Base-by-base conservation (phyloP, 495 filamentous ascomycete genomes). In the Aspergillus saccharolyticus region DNA sequence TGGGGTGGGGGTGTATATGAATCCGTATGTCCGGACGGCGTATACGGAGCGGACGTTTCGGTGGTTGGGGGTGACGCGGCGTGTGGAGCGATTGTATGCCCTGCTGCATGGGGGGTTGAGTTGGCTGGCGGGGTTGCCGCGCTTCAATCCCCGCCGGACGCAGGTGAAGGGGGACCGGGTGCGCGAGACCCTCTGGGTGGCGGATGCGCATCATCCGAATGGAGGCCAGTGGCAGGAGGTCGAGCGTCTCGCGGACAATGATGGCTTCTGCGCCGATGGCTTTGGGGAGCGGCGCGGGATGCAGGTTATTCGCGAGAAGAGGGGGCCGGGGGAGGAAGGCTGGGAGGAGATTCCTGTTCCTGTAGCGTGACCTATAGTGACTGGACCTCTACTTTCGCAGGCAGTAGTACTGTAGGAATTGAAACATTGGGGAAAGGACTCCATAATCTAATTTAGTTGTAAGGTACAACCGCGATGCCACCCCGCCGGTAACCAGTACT, bases 1-100 rank as follows among this genome's bases (percentile, higher is more conserved):
- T 1, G 80, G 83, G 44, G 77, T 77, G 4, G 80, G 81, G 0
- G 81, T 87, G 53, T 89, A 84, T 64, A 64, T 66, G 54, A 61
- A 49, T 57, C 44, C 19, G 21, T 53, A 8, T 28, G 25, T 44
- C 12, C 45, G 12, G 9, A 21, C 19, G n/a, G 30, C 50, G 17
- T 53, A 49, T n/a, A 17, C 10, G 2, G 46, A 49, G 20, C 46
- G 46, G 5, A 49, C 3, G 21, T 25, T 12, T 15, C 8, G 20
- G 20, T 49, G 46, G 46, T n/a, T 49, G 21, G 1, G 46, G 12
- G 5, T 17, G 4, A 49, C 46, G 1, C 46, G 46, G 1, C 46
- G 46, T 6, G 25, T 49, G 14, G 46, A 49, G 15, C 18, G 21
- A 8, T 21, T 49, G 5, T 49, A 49, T 8, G 2, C 46, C 9